Evolutionary conservation across 305 asterid genomes (phyloP), one percentile per base, ranked within the genome.

Genomic region (Fraxinus albicans): DNA sequence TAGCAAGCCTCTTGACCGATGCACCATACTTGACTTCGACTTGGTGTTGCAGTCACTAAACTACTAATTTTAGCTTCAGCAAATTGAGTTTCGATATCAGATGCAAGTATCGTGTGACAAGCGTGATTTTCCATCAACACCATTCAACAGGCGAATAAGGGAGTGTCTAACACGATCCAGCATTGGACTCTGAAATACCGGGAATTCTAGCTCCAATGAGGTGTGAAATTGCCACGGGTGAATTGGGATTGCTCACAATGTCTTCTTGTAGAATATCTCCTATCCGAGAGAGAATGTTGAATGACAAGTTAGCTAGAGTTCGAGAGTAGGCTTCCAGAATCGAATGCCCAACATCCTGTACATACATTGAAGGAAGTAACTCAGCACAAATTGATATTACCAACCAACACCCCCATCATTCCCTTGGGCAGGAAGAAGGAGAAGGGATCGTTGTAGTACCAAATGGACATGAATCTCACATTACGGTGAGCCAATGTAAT

Each of bases 321-420:
- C 98, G 92, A 17, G 99, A 96, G 87, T 94, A 96, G 10, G 98
- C 98, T 91, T 96, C 98, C 4, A 96, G 91, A 79, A 96, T 90
- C 72, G 98, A 85, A 83, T 87, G 94, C 21, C 98, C 99, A 10
- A 96, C 89, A 78, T 96, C 99, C 99, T 96, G 70, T 29, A 78
- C 0, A 10, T 10, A 78, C 25, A 27, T 60, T 6, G 31, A 60
- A 60, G 17, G 17, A 42, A 9, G 13, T 10, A 42, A 42, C 17
- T 42, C 17, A 42, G 53, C 53, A 42, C 15, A 42, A 42, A 10
- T 42, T 42, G 53, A 42, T 42, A 9, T 42, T 9, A 42, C 53
- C 53, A 42, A 9, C 17, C 15, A 42, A 42, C 53, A 2, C 17
- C 53, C 3, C 17, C 15, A 42, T 9, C 53, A 42, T 42, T 1